These are phyloP conservation scores for Magnaporthiopsis rhizophila DNA, from an alignment of 2,329 filamentous ascomycete species.

Conservation along the genomic window DNA sequence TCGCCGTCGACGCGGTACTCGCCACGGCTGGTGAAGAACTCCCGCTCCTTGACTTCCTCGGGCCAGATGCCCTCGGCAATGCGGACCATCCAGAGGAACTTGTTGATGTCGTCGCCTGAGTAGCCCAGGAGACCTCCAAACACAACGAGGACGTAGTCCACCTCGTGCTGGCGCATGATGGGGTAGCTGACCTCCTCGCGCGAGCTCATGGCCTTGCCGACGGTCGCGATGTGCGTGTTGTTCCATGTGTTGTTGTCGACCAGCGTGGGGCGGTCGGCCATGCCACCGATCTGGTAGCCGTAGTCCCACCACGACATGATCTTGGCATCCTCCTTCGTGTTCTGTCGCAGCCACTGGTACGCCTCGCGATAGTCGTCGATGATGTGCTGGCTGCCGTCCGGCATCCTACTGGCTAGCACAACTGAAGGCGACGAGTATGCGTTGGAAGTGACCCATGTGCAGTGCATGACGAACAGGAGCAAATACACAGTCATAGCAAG, in stretches of 20 bases:
- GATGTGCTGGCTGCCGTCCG: conserved; percentile 94
- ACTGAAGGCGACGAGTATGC: conserved; percentile 98
- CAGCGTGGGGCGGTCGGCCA: conserved; percentile 93
- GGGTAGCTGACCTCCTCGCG: conserved; percentile 96
- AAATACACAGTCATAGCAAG: conserved; percentile 70
- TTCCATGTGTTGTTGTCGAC: conserved; percentile 99
- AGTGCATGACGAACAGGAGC: conserved; percentile 90
- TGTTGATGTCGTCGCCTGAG: conserved; percentile 98
- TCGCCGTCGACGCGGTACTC: conserved; percentile 93
- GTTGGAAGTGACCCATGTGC: conserved; percentile 98
- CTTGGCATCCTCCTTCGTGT: conserved; percentile 90
- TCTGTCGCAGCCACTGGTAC: conserved; percentile 98
- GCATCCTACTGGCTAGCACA: conserved; percentile 83
- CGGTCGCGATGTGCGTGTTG: conserved; percentile 98
- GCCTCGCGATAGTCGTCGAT: conserved; percentile 99
- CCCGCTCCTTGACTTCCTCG: conserved; percentile 95
- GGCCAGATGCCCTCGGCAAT: conserved; percentile 99
- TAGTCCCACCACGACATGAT: conserved; percentile 99
- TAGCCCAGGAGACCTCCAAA: conserved; percentile 95
- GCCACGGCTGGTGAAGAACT: conserved; percentile 88
- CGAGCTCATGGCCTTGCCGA: conserved; percentile 98
- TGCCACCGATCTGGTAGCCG: conserved; percentile 98
- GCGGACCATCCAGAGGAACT: conserved; percentile 99
- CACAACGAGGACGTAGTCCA: conserved; percentile 96
- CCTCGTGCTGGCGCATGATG: conserved; percentile 96